Evolutionary conservation across 106 monocot species (phyloP).

Genomic region (Dioscorea alata): DNA sequence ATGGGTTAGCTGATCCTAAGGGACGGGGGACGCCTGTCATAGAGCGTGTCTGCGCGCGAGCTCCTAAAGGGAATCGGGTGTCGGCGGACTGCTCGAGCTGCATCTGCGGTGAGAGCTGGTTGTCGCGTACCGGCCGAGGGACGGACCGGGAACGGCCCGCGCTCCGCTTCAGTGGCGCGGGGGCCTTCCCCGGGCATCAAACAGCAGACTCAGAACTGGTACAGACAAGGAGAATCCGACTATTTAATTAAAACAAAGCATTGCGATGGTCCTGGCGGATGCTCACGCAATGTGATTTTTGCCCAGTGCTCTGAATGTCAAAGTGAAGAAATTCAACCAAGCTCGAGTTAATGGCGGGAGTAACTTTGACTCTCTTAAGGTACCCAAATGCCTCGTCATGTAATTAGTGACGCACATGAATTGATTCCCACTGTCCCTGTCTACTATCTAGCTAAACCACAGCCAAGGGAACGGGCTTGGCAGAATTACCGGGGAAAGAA

Average conservation of each 20-base stretch:
- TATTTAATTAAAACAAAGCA: too few species aligned
- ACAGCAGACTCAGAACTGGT: too few species aligned
- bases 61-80: slow-evolving; percentile 31
- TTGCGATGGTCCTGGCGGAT: background rate
- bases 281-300: slow-evolving; percentile 8
- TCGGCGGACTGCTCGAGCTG: slow-evolving; percentile 25
- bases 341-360: slow-evolving; percentile 72
- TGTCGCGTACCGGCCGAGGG: slow-evolving; percentile 13
- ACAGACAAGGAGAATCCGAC: too few species aligned
- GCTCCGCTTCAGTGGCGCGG: too few species aligned
- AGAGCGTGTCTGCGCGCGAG: slow-evolving; percentile 9
- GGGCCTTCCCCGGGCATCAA: too few species aligned
- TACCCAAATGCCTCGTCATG: slow-evolving; percentile 94
- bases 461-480: too few species aligned
- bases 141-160: too few species aligned
- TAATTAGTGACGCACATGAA: too few species aligned
- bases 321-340: slow-evolving; percentile 34
- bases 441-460: too few species aligned
- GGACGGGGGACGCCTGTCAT: slow-evolving; percentile 13
- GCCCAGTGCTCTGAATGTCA: slow-evolving; percentile 6
- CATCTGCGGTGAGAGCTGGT: slow-evolving; percentile 10
- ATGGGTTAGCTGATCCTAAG: too few species aligned
- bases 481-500: too few species aligned
- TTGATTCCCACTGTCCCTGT: too few species aligned
- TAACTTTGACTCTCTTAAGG: slow-evolving; percentile 92